Conservation (phyloP, 352 stramenopile species). For the Phytophthora podocarpi region DNA sequence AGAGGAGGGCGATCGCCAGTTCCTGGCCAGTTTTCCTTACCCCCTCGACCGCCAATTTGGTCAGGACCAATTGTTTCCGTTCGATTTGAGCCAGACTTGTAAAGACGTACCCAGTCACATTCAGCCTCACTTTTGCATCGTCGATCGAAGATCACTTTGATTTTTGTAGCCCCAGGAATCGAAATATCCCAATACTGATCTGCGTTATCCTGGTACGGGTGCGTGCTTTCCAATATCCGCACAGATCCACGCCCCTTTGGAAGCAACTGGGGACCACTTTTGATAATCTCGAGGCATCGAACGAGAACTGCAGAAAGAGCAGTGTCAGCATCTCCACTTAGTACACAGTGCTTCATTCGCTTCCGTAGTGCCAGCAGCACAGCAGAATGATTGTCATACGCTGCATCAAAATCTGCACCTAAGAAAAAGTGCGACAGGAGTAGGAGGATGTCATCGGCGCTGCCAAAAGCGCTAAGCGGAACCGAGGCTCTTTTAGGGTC, state of each 20-base stretch:
- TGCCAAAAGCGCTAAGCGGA: conserved; percentile 41
- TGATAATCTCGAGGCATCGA: conserved; percentile 47
- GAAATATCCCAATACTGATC: conserved; percentile 74
- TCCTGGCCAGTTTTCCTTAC: conserved; percentile 83
- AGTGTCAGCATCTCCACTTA: conserved; percentile 24
- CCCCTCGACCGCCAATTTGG: conserved; percentile 67
- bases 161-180: conserved; percentile 68
- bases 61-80: conserved; percentile 50
- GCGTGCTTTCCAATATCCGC: conserved; percentile 64
- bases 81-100: conserved; percentile 60
- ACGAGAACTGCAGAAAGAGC: conserved; percentile 25
- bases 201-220: conserved; percentile 74
- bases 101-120: conserved; percentile 76
- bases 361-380: conserved; percentile 32
- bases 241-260: conserved; percentile 51
- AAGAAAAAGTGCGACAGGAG: conserved; percentile 53
- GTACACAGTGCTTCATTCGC: conserved; percentile 27
- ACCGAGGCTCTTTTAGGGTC: conserved; percentile 10
- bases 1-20: conserved; percentile 66
- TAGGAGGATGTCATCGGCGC: conserved; percentile 43
- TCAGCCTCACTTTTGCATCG: conserved; percentile 70
- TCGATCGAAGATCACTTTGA: conserved; percentile 75
- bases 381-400: conserved; percentile 28
- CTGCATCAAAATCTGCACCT: conserved; percentile 16
- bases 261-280: conserved; percentile 24